Conservation (phyloP, 805 yeast species). For the Kuraishia capsulata region DNA sequence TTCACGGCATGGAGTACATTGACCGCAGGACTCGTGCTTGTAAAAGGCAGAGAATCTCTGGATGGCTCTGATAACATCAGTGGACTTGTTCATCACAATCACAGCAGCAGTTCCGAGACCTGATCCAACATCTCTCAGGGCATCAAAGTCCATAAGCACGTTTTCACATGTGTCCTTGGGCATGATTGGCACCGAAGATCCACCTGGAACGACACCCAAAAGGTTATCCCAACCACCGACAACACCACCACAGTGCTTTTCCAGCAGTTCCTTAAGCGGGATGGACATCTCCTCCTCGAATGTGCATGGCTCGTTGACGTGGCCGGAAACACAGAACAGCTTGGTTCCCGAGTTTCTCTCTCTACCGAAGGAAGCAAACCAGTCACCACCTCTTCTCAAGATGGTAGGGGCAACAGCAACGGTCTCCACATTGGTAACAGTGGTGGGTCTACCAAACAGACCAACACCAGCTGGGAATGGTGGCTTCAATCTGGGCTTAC, state of each 20-base stretch:
- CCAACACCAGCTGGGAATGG: slow-evolving; percentile 96
- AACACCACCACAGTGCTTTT: slow-evolving; percentile 86
- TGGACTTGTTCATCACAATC: slow-evolving; percentile 81
- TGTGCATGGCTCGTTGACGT: slow-evolving; percentile 87
- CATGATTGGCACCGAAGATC: slow-evolving; percentile 79
- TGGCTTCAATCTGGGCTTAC: slow-evolving; percentile 89
- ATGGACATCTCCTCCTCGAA: slow-evolving; percentile 93
- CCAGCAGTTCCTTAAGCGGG: slow-evolving; percentile 73
- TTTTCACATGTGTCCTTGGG: slow-evolving; percentile 58
- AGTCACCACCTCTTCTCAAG: slow-evolving; percentile 79
- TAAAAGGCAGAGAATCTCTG: slow-evolving; percentile 79
- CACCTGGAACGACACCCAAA: slow-evolving; percentile 84
- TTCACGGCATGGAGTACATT: slow-evolving; percentile 92
- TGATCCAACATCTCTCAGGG: slow-evolving; percentile 74
- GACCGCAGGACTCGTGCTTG: slow-evolving; percentile 91
- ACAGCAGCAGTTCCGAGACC: slow-evolving; percentile 93
- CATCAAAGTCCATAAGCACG: slow-evolving; percentile 82
- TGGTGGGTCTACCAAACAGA: slow-evolving; percentile 82
- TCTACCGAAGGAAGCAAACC: slow-evolving; percentile 81
- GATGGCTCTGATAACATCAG: slow-evolving; percentile 78
- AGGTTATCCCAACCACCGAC: slow-evolving; percentile 92
- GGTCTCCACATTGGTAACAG: slow-evolving; percentile 87
- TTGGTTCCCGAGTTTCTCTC: slow-evolving; percentile 81
- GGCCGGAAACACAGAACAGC: slow-evolving; percentile 81
- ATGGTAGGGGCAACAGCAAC: slow-evolving; percentile 88